Percentiles rank a stretch among this genome's conserved stretches.
Conservation (phyloP, 129 eudicot species). For the Dittrichia graveolens region DNA sequence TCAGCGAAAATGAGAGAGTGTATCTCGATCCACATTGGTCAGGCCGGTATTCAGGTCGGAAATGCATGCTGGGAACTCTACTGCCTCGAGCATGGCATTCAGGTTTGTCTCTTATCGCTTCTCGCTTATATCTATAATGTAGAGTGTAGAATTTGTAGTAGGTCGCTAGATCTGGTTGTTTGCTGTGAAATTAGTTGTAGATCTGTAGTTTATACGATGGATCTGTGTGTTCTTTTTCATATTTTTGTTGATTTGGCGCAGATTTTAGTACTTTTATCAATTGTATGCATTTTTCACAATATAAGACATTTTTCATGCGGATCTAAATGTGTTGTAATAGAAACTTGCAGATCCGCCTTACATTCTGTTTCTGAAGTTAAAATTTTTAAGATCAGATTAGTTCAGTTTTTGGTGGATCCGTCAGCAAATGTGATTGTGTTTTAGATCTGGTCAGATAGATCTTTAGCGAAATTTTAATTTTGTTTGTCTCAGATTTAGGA, state of each 20-base stretch:
- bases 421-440: neutral
- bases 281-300: neutral
- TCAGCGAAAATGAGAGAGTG: conserved; percentile 61
- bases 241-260: neutral
- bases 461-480: neutral
- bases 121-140: neutral
- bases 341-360: neutral
- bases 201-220: conserved; percentile 1
- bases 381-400: neutral
- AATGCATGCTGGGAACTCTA: conserved; percentile 83
- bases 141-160: neutral
- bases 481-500: neutral
- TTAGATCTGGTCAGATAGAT: neutral
- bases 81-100: conserved; percentile 76
- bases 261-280: neutral
- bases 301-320: neutral
- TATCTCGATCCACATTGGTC: conserved; percentile 77
- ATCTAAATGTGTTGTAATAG: neutral
- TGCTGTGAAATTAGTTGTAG: neutral
- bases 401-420: neutral
- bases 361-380: neutral
- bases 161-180: neutral
- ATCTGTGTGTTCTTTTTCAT: neutral
- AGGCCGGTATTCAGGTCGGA: conserved; percentile 83
- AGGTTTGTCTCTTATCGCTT: conserved; percentile 35